phyloP scores from a whole-genome alignment of 2,329 filamentous ascomycete species.

The Phyllosticta citribraziliensis region DNA sequence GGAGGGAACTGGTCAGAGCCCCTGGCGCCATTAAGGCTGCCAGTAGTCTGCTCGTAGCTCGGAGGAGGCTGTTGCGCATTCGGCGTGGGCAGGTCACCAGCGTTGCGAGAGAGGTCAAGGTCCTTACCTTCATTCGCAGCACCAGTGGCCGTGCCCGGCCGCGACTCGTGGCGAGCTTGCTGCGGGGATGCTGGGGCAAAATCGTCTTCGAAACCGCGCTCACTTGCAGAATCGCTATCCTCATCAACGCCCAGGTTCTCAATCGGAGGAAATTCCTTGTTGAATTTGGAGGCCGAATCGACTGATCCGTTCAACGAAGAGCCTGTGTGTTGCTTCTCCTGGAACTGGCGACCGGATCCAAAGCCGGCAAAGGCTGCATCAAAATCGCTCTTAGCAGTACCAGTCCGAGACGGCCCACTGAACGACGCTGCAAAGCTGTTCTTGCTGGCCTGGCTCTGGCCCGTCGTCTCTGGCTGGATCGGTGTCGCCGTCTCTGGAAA shows the following conservation, averaged over 20 bases:
- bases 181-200: slow-evolving; percentile 57
- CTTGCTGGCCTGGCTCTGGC: slow-evolving; percentile 38
- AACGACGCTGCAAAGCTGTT: slow-evolving; percentile 30
- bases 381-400: slow-evolving; percentile 62
- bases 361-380: slow-evolving; percentile 79
- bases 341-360: slow-evolving; percentile 41
- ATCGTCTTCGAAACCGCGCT: slow-evolving; percentile 81
- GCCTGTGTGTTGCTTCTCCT: slow-evolving; percentile 30
- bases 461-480: slow-evolving; percentile 39
- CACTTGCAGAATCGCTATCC: slow-evolving; percentile 62
- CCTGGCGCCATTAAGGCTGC: slow-evolving; percentile 19
- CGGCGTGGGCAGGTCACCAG: slow-evolving; percentile 38
- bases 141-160: slow-evolving; percentile 16
- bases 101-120: slow-evolving; percentile 23
- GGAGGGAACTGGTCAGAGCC: slow-evolving; percentile 40
- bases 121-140: slow-evolving; percentile 9
- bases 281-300: slow-evolving; percentile 42
- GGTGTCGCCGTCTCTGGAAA: slow-evolving; percentile 35
- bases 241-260: slow-evolving; percentile 74
- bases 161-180: slow-evolving; percentile 22
- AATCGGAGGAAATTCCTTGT: slow-evolving; percentile 85
- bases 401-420: slow-evolving; percentile 25
- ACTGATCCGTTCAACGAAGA: slow-evolving; percentile 21
- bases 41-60: slow-evolving; percentile 40
- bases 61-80: slow-evolving; percentile 51